Conservation (phyloP, 1,139 yeast genomes). For the Trichomonascaceae sp. region DNA sequence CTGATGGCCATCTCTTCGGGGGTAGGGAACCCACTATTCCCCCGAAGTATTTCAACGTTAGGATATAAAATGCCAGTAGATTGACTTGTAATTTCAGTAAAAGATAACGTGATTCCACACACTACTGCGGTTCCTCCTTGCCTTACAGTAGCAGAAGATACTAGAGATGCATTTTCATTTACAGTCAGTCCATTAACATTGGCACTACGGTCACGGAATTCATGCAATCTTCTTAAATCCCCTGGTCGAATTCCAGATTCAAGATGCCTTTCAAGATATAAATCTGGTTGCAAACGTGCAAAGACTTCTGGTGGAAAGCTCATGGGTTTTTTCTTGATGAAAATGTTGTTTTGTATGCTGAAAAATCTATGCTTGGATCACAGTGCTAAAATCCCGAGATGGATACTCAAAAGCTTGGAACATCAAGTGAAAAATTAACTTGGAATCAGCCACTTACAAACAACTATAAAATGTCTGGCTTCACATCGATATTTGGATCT, state of each 20-base stretch:
- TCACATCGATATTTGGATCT: constrained; percentile 41
- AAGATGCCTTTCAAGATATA: constrained; percentile 73
- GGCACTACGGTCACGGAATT: constrained; percentile 57
- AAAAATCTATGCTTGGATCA: too few relatives aligned
- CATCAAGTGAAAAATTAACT: background rate
- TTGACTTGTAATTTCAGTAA: constrained; percentile 37
- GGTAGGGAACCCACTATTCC: constrained; percentile 55
- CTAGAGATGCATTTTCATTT: constrained; percentile 16
- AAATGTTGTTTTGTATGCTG: background rate
- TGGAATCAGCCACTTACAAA: background rate
- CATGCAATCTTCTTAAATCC: constrained; percentile 56
- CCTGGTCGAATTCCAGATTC: constrained; percentile 65
- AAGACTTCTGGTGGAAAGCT: constrained; percentile 75
- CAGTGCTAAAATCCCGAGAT: too few relatives aligned
- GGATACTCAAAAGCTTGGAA: background rate
- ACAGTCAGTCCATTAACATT: constrained; percentile 33
- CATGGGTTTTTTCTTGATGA: too few relatives aligned
- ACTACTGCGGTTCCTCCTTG: constrained; percentile 73
- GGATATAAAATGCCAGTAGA: constrained; percentile 51
- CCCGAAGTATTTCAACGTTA: constrained; percentile 57
- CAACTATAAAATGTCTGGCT: constrained; percentile 22
- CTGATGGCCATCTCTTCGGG: constrained; percentile 84
- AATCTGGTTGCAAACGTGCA: constrained; percentile 79
- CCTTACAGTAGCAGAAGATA: constrained; percentile 69
- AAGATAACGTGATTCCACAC: constrained; percentile 69